Evolutionary conservation across 306 rosid species (phyloP), one percentile per base, ranked within the genome.

Genomic region (Parietaria judaica): DNA sequence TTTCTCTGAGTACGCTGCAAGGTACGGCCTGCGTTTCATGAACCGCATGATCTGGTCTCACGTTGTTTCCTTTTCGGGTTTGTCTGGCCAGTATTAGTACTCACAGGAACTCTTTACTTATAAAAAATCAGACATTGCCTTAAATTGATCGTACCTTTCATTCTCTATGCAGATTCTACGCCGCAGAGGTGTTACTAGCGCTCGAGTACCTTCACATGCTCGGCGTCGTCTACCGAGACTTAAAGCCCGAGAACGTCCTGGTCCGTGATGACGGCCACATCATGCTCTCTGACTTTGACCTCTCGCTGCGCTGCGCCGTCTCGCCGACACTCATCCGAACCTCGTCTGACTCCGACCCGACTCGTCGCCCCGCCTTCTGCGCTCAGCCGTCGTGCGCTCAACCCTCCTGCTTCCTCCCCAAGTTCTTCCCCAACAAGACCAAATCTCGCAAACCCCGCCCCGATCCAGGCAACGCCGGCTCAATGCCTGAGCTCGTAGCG

Each of bases 201-300:
- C 88, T 92, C 15, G 99, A 92, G 70, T 92, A 92, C 84, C 90
- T 92, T 66, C 99, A 92, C 82, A 92, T 92, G 99, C 96, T 92
- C 56, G 99, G 99, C 61, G 97, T 92, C 65, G 96, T 92, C 70
- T 92, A 92, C 68, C 78, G 99, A 72, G 99, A 92, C 88, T 81
- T 92, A 17, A 92, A 92, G 78, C 99, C 99, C 11, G 99, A 92
- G 76, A 92, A 92, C 51, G 97, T 92, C 38, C 81, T 92, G 80
- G 99, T 92, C 41, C 95, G 99, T 60, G 99, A 92, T 11, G 99
- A 92, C 67, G 99, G 99, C 64, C 99, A 92, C 81, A 92, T 92
- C 75, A 92, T 92, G 99, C 94, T 92, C 37, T 88, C 99, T 14
- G 99, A 92, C 76, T 92, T 92, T 50, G 99, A 92, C 76, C 99